Evolutionary conservation across 768 basidiomycete genomes (phyloP).

Genomic region (Pholiota microspora): DNA sequence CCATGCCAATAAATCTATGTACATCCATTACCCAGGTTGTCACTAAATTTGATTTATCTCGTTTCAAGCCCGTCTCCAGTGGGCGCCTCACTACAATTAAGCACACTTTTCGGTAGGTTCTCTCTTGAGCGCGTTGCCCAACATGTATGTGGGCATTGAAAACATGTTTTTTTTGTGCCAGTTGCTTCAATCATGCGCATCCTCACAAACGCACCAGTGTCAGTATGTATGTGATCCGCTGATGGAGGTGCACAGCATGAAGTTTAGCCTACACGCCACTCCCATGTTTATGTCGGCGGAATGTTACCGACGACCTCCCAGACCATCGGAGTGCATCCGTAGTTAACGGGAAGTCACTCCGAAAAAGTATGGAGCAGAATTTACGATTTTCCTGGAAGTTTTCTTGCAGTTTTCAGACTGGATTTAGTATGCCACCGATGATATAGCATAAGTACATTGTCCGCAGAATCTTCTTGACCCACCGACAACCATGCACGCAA

Average conservation of each 20-base stretch:
- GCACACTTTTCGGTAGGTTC: no score
- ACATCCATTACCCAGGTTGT: background rate
- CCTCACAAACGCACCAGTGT: background rate
- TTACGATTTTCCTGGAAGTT: background rate
- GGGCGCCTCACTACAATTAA: no score
- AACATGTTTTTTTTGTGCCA: no score
- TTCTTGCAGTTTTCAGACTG: background rate
- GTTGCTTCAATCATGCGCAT: background rate
- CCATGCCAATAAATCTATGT: background rate
- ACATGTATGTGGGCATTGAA: no score
- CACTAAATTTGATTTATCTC: background rate
- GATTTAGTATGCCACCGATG: no score
- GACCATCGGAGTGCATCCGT: background rate
- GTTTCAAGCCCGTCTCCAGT: background rate
- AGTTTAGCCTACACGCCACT: background rate
- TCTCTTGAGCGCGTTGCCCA: no score
- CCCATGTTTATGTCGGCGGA: background rate
- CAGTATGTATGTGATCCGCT: conserved; percentile 2
- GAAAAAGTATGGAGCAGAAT: background rate
- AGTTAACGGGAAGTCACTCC: background rate
- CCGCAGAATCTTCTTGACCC: no score
- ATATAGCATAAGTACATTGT: no score
- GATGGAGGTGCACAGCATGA: background rate
- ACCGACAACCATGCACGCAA: no score
- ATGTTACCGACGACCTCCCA: background rate